Base-by-base conservation (phyloP, 768 basidiomycete genomes). In the Hirschioporus abietinus region DNA sequence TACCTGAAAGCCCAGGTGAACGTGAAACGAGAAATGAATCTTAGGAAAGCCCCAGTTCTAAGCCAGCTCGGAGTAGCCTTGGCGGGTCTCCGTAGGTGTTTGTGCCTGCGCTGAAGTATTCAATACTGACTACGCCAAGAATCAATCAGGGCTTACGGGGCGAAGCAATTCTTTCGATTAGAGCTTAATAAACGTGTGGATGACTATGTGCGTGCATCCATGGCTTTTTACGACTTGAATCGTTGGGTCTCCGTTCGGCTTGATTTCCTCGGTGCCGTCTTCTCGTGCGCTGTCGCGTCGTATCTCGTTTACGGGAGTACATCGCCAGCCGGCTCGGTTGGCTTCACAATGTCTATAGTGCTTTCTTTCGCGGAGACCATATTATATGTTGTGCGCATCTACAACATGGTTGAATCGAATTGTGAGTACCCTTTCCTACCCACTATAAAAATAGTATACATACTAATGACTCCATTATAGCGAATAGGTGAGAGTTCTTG, bases 1-100 rank as follows among this genome's bases (percentile, higher is more conserved):
- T 81, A 82, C 70, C 80, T 82, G 66, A 79, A 80, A 65, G 78
- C 78, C 35, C 79, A 83, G 67, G 70, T 82, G 34, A 66, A 64
- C 58, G 75, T 78, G 70, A 79, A 78, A 42, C 69, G 73, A 18
- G 74, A 74, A 65, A 66, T 70, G 5, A 72, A 70, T 58, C 71
- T 71, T 63, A 70, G 73, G 18, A 73, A 72, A 34, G 67, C 70
- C 20, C 70, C 70, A 15, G 20, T 71, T 30, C 12, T 71, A 63
- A 66, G 42, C 7, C 64, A 66, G 18, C 42, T 68, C 71, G 68
- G 68, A 0, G 65, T 67, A 36, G 68, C 64, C 17, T 63, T 70
- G 4, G 65, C 65, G 30, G 72, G 72, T 10, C 58, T 72, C 10
- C 63, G 71, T 73, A 35, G 57, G 71, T 66, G 17, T 26, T 18